phyloP scores from a whole-genome alignment of 805 yeast species.

The Priceomyces castillae region DNA sequence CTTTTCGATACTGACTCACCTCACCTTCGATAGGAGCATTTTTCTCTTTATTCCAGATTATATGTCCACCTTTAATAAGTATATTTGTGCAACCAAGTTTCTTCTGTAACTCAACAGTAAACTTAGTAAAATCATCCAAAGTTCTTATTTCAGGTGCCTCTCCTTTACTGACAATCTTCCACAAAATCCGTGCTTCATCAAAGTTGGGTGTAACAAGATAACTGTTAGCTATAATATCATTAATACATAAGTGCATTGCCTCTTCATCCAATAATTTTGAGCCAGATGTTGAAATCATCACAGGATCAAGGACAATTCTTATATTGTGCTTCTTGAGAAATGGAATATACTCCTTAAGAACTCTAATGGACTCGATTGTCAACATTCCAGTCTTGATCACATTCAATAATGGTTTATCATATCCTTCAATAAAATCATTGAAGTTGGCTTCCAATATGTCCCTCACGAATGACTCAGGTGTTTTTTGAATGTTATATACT shows the following conservation, averaged over 20 bases:
- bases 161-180: slow-evolving; percentile 26
- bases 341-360: slow-evolving; percentile 37
- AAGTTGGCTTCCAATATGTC: slow-evolving; percentile 52
- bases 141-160: slow-evolving; percentile 17
- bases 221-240: slow-evolving; percentile 48
- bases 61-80: slow-evolving; percentile 80
- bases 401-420: slow-evolving; percentile 38
- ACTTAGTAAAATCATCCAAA: slow-evolving; percentile 33
- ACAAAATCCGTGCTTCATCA: slow-evolving; percentile 55
- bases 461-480: slow-evolving; percentile 44
- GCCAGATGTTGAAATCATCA: slow-evolving; percentile 81
- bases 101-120: slow-evolving; percentile 24
- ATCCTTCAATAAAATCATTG: slow-evolving; percentile 49
- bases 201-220: slow-evolving; percentile 73
- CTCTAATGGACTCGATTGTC: slow-evolving; percentile 51
- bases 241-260: slow-evolving; percentile 44
- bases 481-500: slow-evolving; percentile 44
- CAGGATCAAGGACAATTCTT: slow-evolving; percentile 72
- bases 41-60: slow-evolving; percentile 37
- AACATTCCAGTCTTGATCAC: slow-evolving; percentile 82
- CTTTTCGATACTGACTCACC: neutral
- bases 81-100: slow-evolving; percentile 47
- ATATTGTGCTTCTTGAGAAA: slow-evolving; percentile 24
- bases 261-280: slow-evolving; percentile 49
- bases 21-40: slow-evolving; percentile 12